Evolutionary conservation across 257 asterid genomes (phyloP).

Genomic region (Osmanthus fragrans): DNA sequence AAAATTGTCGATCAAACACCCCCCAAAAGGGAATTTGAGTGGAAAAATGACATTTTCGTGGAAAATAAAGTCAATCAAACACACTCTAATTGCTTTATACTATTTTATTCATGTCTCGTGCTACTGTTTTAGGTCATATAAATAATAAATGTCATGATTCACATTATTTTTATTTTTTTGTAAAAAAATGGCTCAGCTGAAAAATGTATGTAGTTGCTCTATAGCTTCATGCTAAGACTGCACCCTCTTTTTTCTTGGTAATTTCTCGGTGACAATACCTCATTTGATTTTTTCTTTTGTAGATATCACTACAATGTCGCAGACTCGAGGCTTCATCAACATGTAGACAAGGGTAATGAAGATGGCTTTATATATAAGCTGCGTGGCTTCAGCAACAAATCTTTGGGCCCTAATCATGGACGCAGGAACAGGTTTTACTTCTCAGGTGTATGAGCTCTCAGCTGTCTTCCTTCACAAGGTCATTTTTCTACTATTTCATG

Average conservation of each 20-base stretch:
- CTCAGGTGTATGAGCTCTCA: slow-evolving; percentile 93
- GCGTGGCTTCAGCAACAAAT: slow-evolving; percentile 89
- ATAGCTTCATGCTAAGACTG: too few relatives aligned
- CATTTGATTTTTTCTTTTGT: slow-evolving; percentile 5
- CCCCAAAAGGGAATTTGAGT: too few relatives aligned
- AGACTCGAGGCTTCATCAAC: slow-evolving; percentile 77
- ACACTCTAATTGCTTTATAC: too few relatives aligned
- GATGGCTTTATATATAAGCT: slow-evolving; percentile 89
- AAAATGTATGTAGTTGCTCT: too few relatives aligned
- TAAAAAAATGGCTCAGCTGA: not conserved
- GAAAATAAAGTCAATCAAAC: too few relatives aligned
- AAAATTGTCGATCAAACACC: too few relatives aligned
- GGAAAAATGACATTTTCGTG: too few relatives aligned
- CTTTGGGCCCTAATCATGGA: slow-evolving; percentile 99
- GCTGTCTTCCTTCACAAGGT: slow-evolving; percentile 93
- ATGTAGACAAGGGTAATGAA: slow-evolving; percentile 91
- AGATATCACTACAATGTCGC: slow-evolving; percentile 91
- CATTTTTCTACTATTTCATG: slow-evolving; percentile 14
- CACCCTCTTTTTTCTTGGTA: not conserved
- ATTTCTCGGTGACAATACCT: not conserved
- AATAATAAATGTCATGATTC: not conserved
- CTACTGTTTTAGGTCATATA: not conserved
- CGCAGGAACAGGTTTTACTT: slow-evolving; percentile 86
- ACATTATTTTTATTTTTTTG: not conserved
- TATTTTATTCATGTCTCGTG: not conserved